Evolutionary conservation across 2,329 filamentous ascomycete genomes (phyloP), one percentile per base, ranked within the genome.

Genomic region (Sporothrix sp.): DNA sequence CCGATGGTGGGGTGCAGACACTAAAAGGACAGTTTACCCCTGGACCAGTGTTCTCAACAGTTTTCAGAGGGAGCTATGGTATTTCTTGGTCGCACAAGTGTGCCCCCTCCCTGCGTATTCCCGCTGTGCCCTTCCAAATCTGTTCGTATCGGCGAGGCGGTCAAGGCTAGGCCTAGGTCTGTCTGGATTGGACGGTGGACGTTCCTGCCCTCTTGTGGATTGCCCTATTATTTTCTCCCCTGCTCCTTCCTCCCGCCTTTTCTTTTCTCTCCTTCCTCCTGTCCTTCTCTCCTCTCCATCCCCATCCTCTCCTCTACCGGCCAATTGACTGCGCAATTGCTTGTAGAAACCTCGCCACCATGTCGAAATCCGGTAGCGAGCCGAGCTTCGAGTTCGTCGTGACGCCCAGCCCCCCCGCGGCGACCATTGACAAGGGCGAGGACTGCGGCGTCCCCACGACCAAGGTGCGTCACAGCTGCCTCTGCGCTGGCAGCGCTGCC

Each of bases 331-430:
- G 23, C 38, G 28, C 53, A 44, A 40, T 49, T 48, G 52, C 35
- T 21, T 28, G 46, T 43, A 52, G 52, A 18, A 47, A 13, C 25
- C 57, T 54, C 42, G 25, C 58, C 66, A 73, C 61, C 60, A 72
- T 74, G 67, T 74, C 72, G 53, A 72, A 74, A 58, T 71, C 69
- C 62, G 69, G 69, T 66, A 72, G 68, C 55, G 71, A 73, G 66
- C 70, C 70, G 58, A 68, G 72, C 57, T 84, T 85, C 64, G 80
- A 85, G 66, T 86, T 83, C 65, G 75, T 78, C 62, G 68, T 76
- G 59, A 79, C 75, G 61, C 76, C 75, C 30, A 72, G 71, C 61
- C 72, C 72, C 58, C 65, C 69, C 42, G 65, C 68, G 51, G 67
- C 71, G 48, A 69, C 69, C 56, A 71, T 73, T 58, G 70, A 76